Evolutionary conservation across 495 filamentous ascomycete genomes (phyloP), one percentile per base, ranked within the genome.

Genomic region (Aspergillus baeticus): DNA sequence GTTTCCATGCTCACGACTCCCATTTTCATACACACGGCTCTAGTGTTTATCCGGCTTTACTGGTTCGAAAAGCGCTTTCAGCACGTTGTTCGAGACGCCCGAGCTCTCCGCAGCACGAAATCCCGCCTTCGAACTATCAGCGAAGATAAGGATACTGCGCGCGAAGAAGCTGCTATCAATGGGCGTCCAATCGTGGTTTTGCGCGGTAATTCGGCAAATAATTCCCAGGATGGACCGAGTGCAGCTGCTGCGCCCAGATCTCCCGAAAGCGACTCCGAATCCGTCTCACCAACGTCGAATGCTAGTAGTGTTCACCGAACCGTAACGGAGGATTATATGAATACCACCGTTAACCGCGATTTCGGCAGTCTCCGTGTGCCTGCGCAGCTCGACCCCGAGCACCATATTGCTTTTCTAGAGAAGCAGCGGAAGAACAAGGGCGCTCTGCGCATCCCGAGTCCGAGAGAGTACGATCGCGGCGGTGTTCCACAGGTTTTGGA

Each of bases 41-140:
- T 98, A 26, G 93, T 98, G 0, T 95, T 95, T 62, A 76, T 98
- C 18, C 88, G 94, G 2, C 75, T 98, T 5, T 96, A 96, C 72
- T 98, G 92, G 93, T 98, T 98, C 63, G 92, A 98, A 73, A 96
- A 92, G 66, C 83, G 91, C 3, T 96, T 98, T 62, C 84, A 91
- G 68, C 75, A 87, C 59, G 78, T 97, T 44, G 92, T 86, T 26
- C 79, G 73, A 20, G 81, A 86, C 57, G 79, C 80, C 5, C 73
- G 79, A 10, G 72, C 68, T 39, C 51, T 82, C 36, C 85, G 85
- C 41, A 65, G 74, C 5, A 77, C 83, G 8, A 80, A 81, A 44
- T 79, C 83, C 5, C 76, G 84, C 54, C 76, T 82, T 17, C 81
- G 83, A 46, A 79, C 80, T 2, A 79, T 81, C 57, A 79, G 75